phyloP scores from a whole-genome alignment of 2,329 filamentous ascomycete species.

The Aureobasidium musti region DNA sequence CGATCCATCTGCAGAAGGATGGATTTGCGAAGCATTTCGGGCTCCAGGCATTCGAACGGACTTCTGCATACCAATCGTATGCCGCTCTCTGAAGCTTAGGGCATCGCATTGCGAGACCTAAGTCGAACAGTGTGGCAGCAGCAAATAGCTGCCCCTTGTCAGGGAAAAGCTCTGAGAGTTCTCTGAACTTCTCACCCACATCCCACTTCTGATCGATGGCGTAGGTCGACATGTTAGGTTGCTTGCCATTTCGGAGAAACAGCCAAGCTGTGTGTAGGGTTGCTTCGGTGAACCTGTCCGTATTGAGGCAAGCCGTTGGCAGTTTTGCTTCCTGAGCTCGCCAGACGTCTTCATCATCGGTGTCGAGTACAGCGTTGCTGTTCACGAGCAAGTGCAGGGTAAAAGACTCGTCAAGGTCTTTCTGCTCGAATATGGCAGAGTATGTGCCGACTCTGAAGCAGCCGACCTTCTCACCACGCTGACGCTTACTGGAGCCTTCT shows the following conservation, averaged over 20 bases:
- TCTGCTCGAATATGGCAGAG: neutral
- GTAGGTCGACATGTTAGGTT: neutral
- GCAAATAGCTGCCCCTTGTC: neutral
- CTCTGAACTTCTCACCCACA: neutral
- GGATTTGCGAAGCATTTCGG: neutral
- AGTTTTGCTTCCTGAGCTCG: neutral
- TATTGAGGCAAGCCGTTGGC: neutral
- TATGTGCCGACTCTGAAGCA: neutral
- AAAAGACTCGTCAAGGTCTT: neutral
- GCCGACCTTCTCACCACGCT: neutral
- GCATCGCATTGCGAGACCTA: neutral
- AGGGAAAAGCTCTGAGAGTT: neutral
- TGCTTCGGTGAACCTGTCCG: neutral
- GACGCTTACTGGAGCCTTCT: neutral
- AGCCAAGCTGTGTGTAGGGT: slow-evolving; percentile 1
- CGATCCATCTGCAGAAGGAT: neutral
- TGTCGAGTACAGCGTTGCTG: neutral
- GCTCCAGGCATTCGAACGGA: neutral
- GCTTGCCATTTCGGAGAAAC: slow-evolving; percentile 2
- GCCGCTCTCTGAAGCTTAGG: slow-evolving; percentile 6
- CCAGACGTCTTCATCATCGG: neutral
- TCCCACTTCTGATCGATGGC: neutral
- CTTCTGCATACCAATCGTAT: neutral
- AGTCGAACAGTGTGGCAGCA: neutral
- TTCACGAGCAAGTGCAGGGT: neutral